phyloP scores from a whole-genome alignment of 192 early-diverging fungal genomes.

The Glomus cerebriforme region DNA sequence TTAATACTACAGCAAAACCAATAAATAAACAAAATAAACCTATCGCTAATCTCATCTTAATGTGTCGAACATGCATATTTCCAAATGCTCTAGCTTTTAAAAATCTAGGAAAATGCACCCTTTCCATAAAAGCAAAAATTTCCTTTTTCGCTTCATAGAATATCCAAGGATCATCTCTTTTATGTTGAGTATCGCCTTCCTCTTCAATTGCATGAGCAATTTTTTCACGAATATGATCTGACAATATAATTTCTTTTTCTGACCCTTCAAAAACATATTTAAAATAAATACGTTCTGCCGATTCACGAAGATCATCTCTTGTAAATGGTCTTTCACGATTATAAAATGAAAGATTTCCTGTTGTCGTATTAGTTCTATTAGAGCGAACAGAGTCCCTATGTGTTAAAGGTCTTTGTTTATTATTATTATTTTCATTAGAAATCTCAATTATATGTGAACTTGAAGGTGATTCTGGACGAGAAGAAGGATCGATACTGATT shows the following conservation, averaged over 20 bases:
- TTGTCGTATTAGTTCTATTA: conserved; percentile 18
- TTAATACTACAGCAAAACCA: conserved; percentile 52
- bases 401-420: background rate
- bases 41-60: conserved; percentile 45
- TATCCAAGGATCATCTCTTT: conserved; percentile 49
- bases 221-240: conserved; percentile 40
- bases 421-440: background rate
- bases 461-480: conserved; percentile 21
- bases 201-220: conserved; percentile 37
- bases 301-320: conserved; percentile 48
- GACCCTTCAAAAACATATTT: conserved; percentile 54
- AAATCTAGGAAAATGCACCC: conserved; percentile 57
- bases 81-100: conserved; percentile 56
- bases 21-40: conserved; percentile 54
- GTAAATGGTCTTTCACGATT: conserved; percentile 35
- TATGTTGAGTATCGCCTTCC: background rate
- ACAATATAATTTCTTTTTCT: conserved; percentile 52
- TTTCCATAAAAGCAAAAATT: conserved; percentile 55
- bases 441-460: conserved; percentile 26
- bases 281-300: conserved; percentile 58
- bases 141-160: conserved; percentile 59
- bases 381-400: conserved; percentile 34
- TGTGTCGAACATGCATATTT: conserved; percentile 54
- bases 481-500: background rate
- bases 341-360: conserved; percentile 21